These are phyloP conservation scores for Malassezia equina DNA, from an alignment of 1,284 basidiomycete species.

Conservation along the genomic window DNA sequence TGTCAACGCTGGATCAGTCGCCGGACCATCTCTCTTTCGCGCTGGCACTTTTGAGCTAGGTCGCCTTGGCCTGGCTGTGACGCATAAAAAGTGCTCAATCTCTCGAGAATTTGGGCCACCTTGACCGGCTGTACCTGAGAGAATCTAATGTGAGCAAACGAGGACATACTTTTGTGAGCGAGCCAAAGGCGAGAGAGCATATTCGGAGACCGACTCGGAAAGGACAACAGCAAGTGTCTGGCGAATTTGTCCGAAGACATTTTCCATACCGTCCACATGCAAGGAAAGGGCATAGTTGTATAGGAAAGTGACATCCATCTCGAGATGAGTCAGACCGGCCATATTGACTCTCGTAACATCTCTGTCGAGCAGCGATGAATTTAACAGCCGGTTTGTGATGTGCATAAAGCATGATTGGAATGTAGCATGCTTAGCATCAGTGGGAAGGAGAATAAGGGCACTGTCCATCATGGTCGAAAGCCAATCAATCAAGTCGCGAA, in stretches of 20 bases:
- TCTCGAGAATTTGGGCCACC: conserved; percentile 21
- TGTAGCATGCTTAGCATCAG: conserved; percentile 72
- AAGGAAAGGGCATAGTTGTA: conserved; percentile 19
- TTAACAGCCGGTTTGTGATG: conserved; percentile 77
- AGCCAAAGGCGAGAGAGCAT: conserved; percentile 50
- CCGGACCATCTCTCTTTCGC: conserved; percentile 21
- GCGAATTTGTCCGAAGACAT: conserved; percentile 2
- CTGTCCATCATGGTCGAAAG: conserved; percentile 90
- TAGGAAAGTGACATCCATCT: conserved; percentile 27
- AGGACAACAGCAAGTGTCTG: conserved; percentile 69
- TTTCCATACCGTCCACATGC: conserved; percentile 4
- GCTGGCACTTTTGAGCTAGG: conserved; percentile 12
- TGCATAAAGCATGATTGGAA: conserved; percentile 75
- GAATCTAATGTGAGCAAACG: conserved; percentile 7
- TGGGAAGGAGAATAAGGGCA: conserved; percentile 64
- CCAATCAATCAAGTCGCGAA: conserved; percentile 92
- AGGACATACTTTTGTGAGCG: conserved; percentile 10
- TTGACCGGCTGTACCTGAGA: conserved; percentile 21
- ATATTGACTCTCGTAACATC: conserved; percentile 17
- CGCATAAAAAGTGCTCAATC: conserved; percentile 18
- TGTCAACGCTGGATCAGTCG: conserved; percentile 16
- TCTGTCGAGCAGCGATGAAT: conserved; percentile 45
- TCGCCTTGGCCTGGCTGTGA: conserved; percentile 9
- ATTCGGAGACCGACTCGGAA: conserved; percentile 71
- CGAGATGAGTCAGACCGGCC: conserved; percentile 11